Conservation (phyloP, 2,329 filamentous ascomycete species). For the Teratosphaeria zuluensis region DNA sequence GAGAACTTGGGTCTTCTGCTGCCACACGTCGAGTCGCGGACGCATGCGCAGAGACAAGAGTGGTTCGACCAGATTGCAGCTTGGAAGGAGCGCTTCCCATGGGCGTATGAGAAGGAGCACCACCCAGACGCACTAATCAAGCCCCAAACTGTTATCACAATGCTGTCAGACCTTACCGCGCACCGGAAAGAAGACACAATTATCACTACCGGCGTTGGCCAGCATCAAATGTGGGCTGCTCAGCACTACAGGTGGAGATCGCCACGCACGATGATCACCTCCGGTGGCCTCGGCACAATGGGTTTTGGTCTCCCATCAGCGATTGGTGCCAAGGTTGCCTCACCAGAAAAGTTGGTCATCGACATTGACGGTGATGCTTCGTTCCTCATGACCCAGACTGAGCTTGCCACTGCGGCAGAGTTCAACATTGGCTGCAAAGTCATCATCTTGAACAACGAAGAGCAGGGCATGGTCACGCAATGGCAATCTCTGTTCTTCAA, state of each 20-base stretch:
- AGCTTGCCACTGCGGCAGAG: slow-evolving; percentile 84
- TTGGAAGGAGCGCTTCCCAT: slow-evolving; percentile 89
- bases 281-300: slow-evolving; percentile 92
- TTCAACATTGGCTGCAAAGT: slow-evolving; percentile 97
- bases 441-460: slow-evolving; percentile 90
- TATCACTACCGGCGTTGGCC: slow-evolving; percentile 88
- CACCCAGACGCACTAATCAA: slow-evolving; percentile 74
- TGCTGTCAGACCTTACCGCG: slow-evolving; percentile 74
- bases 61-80: slow-evolving; percentile 85
- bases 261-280: slow-evolving; percentile 90
- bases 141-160: slow-evolving; percentile 85
- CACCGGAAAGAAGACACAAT: slow-evolving; percentile 73
- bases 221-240: slow-evolving; percentile 98
- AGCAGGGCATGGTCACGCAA: slow-evolving; percentile 97
- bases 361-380: slow-evolving; percentile 98
- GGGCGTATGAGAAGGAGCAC: slow-evolving; percentile 66
- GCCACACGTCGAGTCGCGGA: slow-evolving; percentile 56
- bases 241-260: slow-evolving; percentile 94
- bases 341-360: slow-evolving; percentile 73
- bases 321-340: slow-evolving; percentile 86
- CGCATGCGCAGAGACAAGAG: slow-evolving; percentile 58
- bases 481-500: slow-evolving; percentile 98
- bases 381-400: slow-evolving; percentile 96
- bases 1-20: slow-evolving; percentile 67
- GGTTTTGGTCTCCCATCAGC: slow-evolving; percentile 89